These are phyloP conservation scores for Isoetes engelmannii DNA, from an alignment of 83 land plant genomes.

Conservation along the genomic window DNA sequence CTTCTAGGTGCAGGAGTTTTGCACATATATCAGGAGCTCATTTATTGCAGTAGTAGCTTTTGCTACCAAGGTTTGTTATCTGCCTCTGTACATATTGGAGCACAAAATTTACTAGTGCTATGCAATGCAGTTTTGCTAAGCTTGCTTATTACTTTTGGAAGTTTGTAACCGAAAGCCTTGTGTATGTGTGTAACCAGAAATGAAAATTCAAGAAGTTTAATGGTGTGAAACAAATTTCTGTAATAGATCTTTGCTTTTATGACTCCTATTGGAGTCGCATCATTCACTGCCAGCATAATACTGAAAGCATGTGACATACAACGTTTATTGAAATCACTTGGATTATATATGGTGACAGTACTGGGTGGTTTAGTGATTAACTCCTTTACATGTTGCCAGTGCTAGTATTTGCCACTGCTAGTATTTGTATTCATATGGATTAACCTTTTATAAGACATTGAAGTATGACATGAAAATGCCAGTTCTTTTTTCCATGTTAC, in stretches of 20 bases:
- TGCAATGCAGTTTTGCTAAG: too few species aligned
- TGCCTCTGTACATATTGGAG: too few species aligned
- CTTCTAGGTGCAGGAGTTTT: too few species aligned
- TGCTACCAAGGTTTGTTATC: too few species aligned
- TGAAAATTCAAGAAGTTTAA: too few species aligned
- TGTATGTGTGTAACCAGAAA: too few species aligned
- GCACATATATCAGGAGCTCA: too few species aligned
- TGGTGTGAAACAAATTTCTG: too few species aligned
- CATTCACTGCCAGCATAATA: not conserved
- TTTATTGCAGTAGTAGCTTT: too few species aligned
- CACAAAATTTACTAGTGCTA: too few species aligned
- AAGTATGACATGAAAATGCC: not conserved
- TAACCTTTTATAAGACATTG: not conserved
- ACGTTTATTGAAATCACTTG: not conserved
- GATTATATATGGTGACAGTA: not conserved
- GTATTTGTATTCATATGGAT: not conserved
- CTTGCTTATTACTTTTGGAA: too few species aligned
- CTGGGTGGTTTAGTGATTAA: not conserved
- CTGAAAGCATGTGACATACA: not conserved
- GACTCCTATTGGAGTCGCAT: constrained; percentile 1
- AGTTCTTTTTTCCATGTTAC: not conserved
- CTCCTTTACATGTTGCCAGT: not conserved
- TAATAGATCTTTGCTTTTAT: not conserved
- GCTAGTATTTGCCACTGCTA: not conserved
- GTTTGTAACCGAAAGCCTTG: too few species aligned